Base-by-base conservation (phyloP, 208 protist genomes). In the Angomonas ambiguus region DNA sequence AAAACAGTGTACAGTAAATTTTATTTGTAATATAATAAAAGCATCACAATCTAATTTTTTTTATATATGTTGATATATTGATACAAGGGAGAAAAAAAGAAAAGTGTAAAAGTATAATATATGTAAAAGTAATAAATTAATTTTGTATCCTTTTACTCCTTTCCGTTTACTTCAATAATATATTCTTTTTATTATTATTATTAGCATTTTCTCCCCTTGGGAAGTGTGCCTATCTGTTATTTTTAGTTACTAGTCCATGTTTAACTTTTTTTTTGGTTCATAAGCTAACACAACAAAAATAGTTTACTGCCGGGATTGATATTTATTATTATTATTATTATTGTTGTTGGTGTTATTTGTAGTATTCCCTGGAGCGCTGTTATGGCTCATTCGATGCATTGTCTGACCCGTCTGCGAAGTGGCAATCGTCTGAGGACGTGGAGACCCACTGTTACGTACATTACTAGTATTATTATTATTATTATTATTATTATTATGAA, bases 51-150 rank as follows among this genome's bases (percentile, higher is more conserved):
- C n/a, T n/a, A n/a, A n/a, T n/a, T n/a, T n/a, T n/a, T n/a, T n/a
- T n/a, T 48, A 48, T 48, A 48, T 18, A 48, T 18, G 11, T 48
- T 48, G 38, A 11, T 48, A 20, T 48, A 48, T 11, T 61, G 16
- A 59, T 33, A 60, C 51, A 41, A 33, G 60, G 32, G 58, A 48
- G 31, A 48, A 30, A 48, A 22, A 48, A 22, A 48, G n/a, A n/a
- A n/a, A 42, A 20, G 35, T 55, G 41, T 22, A 53, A 31, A 41
- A 65, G 31, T 55, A 51, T n/a, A 51, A 65, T n/a, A n/a, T n/a
- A n/a, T n/a, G n/a, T n/a, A n/a, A n/a, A n/a, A n/a, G n/a, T n/a
- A n/a, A n/a, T n/a, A 16, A 18, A 4, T 30, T 22, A 18, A 55
- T 5, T 16, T 55, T 55, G 6, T 55, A 8, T 55, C 28, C 28